Percentiles rank a stretch among this genome's conserved stretches.
phyloP scores from a whole-genome alignment of 2,329 filamentous ascomycete genomes.

The Byssochlamys sp. region DNA sequence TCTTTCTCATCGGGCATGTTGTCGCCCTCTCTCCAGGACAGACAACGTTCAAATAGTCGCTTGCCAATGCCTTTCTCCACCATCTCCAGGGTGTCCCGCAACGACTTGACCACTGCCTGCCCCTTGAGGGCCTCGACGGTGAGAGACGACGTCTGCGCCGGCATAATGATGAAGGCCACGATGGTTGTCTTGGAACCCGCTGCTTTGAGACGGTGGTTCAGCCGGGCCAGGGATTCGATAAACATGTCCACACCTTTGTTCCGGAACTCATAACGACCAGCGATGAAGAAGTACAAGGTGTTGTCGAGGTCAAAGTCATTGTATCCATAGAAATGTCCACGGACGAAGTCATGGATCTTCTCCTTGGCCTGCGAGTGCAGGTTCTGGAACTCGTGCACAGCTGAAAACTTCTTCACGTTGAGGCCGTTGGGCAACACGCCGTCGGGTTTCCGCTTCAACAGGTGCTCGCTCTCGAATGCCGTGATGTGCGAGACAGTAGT shows the following conservation, averaged over 20 bases:
- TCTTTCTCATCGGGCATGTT: slow-evolving; percentile 94
- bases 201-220: slow-evolving; percentile 86
- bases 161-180: slow-evolving; percentile 98
- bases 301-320: slow-evolving; percentile 96
- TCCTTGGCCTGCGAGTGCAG: slow-evolving; percentile 92
- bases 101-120: slow-evolving; percentile 91
- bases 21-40: slow-evolving; percentile 92
- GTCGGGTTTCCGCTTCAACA: slow-evolving; percentile 94
- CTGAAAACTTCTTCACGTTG: slow-evolving; percentile 97
- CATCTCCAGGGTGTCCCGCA: slow-evolving; percentile 83
- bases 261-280: slow-evolving; percentile 91
- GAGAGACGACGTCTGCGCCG: slow-evolving; percentile 85
- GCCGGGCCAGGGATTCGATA: slow-evolving; percentile 84
- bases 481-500: slow-evolving; percentile 98
- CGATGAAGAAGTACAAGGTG: slow-evolving; percentile 94
- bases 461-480: slow-evolving; percentile 92
- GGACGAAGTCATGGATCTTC: slow-evolving; percentile 96
- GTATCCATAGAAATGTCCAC: slow-evolving; percentile 95
- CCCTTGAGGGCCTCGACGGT: slow-evolving; percentile 93
- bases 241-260: slow-evolving; percentile 99
- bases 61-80: slow-evolving; percentile 89
- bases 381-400: slow-evolving; percentile 98
- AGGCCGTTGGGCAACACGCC: slow-evolving; percentile 92
- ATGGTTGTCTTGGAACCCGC: slow-evolving; percentile 83
- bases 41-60: slow-evolving; percentile 84